phyloP scores from a whole-genome alignment of 306 rosid genomes.

The Carpinus viminea region DNA sequence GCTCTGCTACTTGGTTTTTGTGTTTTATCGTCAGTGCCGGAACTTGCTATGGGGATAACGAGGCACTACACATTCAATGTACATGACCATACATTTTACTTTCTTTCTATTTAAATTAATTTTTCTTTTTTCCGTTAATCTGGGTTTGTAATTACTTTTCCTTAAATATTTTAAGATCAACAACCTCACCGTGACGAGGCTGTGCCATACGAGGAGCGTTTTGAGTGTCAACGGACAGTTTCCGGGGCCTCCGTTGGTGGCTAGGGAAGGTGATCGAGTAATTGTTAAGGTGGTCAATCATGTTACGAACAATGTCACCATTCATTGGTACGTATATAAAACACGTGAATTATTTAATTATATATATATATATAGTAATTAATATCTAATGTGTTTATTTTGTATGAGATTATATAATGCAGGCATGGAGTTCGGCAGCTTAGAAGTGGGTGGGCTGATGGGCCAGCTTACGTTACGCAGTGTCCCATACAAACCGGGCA shows the following conservation, averaged over 20 bases:
- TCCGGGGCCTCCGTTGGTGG: slow-evolving; percentile 72
- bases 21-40: slow-evolving; percentile 36
- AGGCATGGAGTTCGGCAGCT: slow-evolving; percentile 83
- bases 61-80: slow-evolving; percentile 82
- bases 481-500: slow-evolving; percentile 78
- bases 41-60: slow-evolving; percentile 50
- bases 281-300: slow-evolving; percentile 64
- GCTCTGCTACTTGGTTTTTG: slow-evolving; percentile 41
- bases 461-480: slow-evolving; percentile 87
- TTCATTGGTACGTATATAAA: slow-evolving; percentile 64
- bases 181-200: slow-evolving; percentile 54
- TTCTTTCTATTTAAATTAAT: background rate
- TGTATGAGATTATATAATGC: slow-evolving; percentile 7
- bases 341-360: background rate
- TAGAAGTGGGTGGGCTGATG: slow-evolving; percentile 75
- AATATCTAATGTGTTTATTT: background rate
- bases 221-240: slow-evolving; percentile 65
- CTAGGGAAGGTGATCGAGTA: slow-evolving; percentile 83
- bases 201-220: slow-evolving; percentile 71
- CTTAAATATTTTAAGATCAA: slow-evolving; percentile 37
- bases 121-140: background rate
- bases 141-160: background rate
- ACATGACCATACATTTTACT: background rate
- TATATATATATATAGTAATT: too few relatives aligned
- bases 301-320: slow-evolving; percentile 56